Percentiles rank a stretch among this genome's conserved stretches.
Evolutionary conservation across 2,329 filamentous ascomycete genomes (phyloP).

Genomic region (Diplodia sapinea): DNA sequence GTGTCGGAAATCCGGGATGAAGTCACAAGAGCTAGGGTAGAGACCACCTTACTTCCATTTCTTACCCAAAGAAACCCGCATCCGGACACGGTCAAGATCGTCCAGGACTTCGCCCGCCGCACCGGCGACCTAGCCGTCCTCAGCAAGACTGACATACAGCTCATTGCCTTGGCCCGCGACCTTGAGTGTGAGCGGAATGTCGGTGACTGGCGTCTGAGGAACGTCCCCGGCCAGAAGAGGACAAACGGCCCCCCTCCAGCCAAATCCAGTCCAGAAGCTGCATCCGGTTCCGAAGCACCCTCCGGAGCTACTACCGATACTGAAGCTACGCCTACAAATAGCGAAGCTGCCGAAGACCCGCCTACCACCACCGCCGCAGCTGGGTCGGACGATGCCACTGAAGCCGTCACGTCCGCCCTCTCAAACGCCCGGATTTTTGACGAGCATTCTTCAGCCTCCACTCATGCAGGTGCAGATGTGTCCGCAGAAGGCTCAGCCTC

Average conservation of each 20-base stretch:
- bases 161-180: conserved; percentile 91
- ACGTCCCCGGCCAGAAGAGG: conserved; percentile 76
- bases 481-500: not conserved
- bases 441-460: not conserved
- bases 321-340: conserved; percentile 34
- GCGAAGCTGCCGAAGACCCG: not conserved
- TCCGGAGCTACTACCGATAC: conserved; percentile 18
- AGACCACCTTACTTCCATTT: conserved; percentile 86
- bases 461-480: not conserved
- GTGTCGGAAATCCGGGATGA: conserved; percentile 86
- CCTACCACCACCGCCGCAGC: not conserved
- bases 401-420: conserved; percentile 20
- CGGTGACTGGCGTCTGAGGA: conserved; percentile 86
- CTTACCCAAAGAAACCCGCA: conserved; percentile 76
- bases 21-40: conserved; percentile 77
- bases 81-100: conserved; percentile 76
- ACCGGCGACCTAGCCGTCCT: conserved; percentile 90
- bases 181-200: conserved; percentile 89
- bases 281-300: not conserved
- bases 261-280: conserved; percentile 35
- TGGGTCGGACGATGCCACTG: not conserved
- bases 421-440: conserved; percentile 8
- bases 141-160: conserved; percentile 85
- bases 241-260: conserved; percentile 71
- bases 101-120: conserved; percentile 83